A percentile compares a stretch with the other conserved stretches of the same genome.
Evolutionary conservation across 2,329 filamentous ascomycete species (phyloP).

Genomic region (Xylaria sp.): DNA sequence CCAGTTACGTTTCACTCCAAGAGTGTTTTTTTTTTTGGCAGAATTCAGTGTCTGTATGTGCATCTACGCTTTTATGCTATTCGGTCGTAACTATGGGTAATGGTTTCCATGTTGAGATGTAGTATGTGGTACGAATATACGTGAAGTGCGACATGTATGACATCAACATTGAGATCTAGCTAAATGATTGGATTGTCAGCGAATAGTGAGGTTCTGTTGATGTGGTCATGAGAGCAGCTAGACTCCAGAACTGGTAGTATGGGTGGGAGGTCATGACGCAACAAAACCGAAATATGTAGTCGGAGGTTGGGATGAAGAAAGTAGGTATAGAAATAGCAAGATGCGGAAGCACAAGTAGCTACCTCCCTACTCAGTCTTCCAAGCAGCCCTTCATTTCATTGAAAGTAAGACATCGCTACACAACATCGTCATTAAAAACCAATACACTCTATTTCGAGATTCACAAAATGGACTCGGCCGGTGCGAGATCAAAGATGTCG

Average conservation of each 20-base stretch:
- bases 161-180: constrained; percentile 27
- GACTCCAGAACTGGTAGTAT: not conserved
- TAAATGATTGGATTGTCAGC: constrained; percentile 6
- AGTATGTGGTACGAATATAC: not conserved
- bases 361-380: not conserved
- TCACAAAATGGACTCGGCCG: constrained; percentile 44
- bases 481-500: constrained; percentile 48
- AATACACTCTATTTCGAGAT: not conserved
- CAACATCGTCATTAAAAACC: not conserved
- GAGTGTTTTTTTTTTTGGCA: too few species aligned
- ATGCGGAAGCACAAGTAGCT: not conserved
- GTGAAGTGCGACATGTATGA: constrained; percentile 10
- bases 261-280: not conserved
- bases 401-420: not conserved
- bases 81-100: too few species aligned
- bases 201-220: not conserved
- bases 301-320: not conserved
- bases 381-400: not conserved
- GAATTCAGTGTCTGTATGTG: too few species aligned
- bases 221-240: not conserved
- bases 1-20: too few species aligned
- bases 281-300: not conserved
- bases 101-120: too few species aligned
- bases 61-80: too few species aligned
- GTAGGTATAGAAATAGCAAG: constrained; percentile 1